phyloP scores from a whole-genome alignment of 1,284 basidiomycete species.

The Pisolithus thermaeus region DNA sequence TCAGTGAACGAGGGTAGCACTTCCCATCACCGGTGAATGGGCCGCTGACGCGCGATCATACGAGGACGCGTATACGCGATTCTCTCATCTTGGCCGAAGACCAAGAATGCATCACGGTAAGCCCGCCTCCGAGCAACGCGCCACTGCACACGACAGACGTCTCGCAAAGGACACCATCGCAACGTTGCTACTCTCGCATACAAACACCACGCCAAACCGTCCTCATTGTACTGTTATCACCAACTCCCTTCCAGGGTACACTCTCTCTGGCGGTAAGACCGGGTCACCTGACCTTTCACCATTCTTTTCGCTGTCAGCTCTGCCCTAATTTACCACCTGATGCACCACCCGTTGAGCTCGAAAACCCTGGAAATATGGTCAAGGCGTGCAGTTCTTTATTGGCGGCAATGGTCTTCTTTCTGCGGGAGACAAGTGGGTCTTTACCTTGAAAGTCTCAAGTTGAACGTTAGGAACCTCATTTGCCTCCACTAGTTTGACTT shows the following conservation, averaged over 20 bases:
- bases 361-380: constrained; percentile 25
- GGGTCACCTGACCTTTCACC: background rate
- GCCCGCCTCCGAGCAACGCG: constrained; percentile 1
- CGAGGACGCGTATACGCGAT: constrained; percentile 1
- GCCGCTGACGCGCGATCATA: constrained; percentile 8
- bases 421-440: constrained; percentile 25
- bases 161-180: constrained; percentile 17
- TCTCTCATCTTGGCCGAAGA: constrained; percentile 4
- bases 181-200: constrained; percentile 18
- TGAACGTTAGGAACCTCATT: background rate
- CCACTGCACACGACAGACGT: background rate
- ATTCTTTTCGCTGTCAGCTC: background rate
- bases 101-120: constrained; percentile 18
- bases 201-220: constrained; percentile 10
- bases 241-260: constrained; percentile 12
- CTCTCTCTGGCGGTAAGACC: constrained; percentile 16
- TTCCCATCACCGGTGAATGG: background rate
- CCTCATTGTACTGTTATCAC: constrained; percentile 15
- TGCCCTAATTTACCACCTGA: background rate
- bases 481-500: too few species aligned
- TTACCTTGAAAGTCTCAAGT: constrained; percentile 11
- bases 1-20: constrained; percentile 19
- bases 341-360: constrained; percentile 8
- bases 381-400: constrained; percentile 21
- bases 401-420: constrained; percentile 12